These are phyloP conservation scores for Byssochlamys sp. DNA, from an alignment of 2,329 filamentous ascomycete species.

Conservation along the genomic window DNA sequence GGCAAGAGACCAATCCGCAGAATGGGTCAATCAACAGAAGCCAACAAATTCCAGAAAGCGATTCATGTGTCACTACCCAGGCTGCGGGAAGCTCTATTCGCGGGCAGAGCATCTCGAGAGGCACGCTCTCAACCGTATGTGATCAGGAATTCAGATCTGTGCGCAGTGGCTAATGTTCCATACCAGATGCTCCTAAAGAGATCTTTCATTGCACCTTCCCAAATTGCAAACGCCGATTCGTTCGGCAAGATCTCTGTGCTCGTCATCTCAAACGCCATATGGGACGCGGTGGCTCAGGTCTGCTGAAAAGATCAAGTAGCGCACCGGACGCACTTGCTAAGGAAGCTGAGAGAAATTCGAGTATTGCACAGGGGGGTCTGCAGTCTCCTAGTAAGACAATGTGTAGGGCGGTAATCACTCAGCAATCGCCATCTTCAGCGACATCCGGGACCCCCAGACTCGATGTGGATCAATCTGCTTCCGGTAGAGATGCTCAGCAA, in stretches of 20 bases:
- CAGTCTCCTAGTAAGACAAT: neutral
- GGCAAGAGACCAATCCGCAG: neutral
- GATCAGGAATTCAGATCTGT: neutral
- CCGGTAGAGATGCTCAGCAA: neutral
- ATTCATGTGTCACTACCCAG: constrained; percentile 73
- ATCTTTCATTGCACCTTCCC: constrained; percentile 90
- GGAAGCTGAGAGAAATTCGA: constrained; percentile 9
- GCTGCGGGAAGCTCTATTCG: constrained; percentile 92
- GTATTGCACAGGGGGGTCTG: neutral
- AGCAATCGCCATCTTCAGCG: neutral
- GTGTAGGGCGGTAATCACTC: neutral
- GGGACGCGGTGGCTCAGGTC: constrained; percentile 41
- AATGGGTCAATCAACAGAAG: constrained; percentile 28
- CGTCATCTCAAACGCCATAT: constrained; percentile 73
- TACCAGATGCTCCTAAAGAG: constrained; percentile 75
- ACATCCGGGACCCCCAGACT: neutral
- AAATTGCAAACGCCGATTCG: constrained; percentile 81
- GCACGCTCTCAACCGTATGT: constrained; percentile 83
- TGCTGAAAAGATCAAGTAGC: constrained; percentile 40
- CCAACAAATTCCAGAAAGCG: constrained; percentile 37
- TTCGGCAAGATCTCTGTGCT: constrained; percentile 83
- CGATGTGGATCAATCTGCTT: neutral
- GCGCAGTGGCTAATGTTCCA: constrained; percentile 4
- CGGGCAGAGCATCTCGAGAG: constrained; percentile 92
- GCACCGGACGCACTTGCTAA: constrained; percentile 27